Evolutionary conservation across 2,329 filamentous ascomycete species (phyloP).

Genomic region (Aspergillus sp.): DNA sequence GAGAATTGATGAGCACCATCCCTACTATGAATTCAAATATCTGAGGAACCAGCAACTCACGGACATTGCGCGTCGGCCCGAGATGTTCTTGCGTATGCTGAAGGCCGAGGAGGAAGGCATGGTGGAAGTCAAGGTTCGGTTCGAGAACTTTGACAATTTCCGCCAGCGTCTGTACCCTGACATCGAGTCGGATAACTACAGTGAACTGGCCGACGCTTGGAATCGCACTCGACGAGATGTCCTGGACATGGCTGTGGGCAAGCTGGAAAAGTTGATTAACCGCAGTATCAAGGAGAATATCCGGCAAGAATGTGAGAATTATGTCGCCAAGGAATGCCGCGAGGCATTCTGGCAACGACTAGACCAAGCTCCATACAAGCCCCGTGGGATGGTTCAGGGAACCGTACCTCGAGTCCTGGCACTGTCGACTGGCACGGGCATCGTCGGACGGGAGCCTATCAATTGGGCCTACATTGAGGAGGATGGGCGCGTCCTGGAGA

Average conservation of each 20-base stretch:
- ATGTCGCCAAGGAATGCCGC: slow-evolving; percentile 76
- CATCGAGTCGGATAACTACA: slow-evolving; percentile 91
- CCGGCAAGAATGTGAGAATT: slow-evolving; percentile 86
- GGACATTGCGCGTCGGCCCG: slow-evolving; percentile 72
- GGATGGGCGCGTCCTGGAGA: slow-evolving; percentile 78
- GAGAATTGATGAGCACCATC: slow-evolving; percentile 88
- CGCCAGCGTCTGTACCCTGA: slow-evolving; percentile 66
- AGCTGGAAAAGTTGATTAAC: slow-evolving; percentile 72
- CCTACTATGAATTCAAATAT: slow-evolving; percentile 97
- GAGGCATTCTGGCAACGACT: slow-evolving; percentile 83
- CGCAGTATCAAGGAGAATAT: slow-evolving; percentile 93
- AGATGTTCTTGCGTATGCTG: slow-evolving; percentile 93
- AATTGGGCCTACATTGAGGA: slow-evolving; percentile 92
- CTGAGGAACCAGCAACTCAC: slow-evolving; percentile 77
- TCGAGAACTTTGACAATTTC: slow-evolving; percentile 69
- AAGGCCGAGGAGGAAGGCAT: slow-evolving; percentile 92
- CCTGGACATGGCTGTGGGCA: slow-evolving; percentile 68
- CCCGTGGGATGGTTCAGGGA: slow-evolving; percentile 81
- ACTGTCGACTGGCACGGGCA: slow-evolving; percentile 74
- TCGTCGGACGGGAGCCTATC: slow-evolving; percentile 64
- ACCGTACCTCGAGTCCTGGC: slow-evolving; percentile 80
- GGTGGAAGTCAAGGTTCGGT: slow-evolving; percentile 69
- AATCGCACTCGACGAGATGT: slow-evolving; percentile 79
- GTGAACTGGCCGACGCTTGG: slow-evolving; percentile 90
- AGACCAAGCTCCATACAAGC: slow-evolving; percentile 93